Percentiles rank a stretch among this genome's conserved stretches.
phyloP scores from a whole-genome alignment of 495 filamentous ascomycete genomes.

The Xylaria bambusicola region DNA sequence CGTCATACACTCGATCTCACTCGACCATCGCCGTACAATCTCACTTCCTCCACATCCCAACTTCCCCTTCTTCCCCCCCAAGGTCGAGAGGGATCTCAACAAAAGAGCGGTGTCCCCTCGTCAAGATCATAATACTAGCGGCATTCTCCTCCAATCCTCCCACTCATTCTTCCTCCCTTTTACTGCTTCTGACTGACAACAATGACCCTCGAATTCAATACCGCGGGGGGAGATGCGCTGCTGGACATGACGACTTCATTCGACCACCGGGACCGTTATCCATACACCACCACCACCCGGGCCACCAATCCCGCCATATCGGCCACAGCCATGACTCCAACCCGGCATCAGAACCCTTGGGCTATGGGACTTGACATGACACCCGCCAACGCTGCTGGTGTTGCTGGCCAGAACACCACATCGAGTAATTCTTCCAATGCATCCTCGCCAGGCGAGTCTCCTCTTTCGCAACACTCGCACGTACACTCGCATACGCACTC shows the following conservation, averaged over 20 bases:
- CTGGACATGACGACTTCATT: constrained; percentile 55
- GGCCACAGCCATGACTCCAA: constrained; percentile 47
- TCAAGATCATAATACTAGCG: constrained; percentile 40
- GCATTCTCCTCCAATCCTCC: constrained; percentile 38
- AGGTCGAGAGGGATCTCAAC: constrained; percentile 30
- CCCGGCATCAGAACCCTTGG: constrained; percentile 46
- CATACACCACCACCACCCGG: constrained; percentile 46
- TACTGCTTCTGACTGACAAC: constrained; percentile 41
- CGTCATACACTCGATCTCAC: constrained; percentile 39
- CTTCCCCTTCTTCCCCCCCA: constrained; percentile 27
- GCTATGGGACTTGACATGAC: constrained; percentile 47
- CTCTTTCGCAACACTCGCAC: constrained; percentile 36
- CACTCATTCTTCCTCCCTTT: constrained; percentile 36
- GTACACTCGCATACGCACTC: constrained; percentile 19
- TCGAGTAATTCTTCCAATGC: constrained; percentile 42
- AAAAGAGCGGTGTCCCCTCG: constrained; percentile 44
- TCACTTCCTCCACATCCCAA: constrained; percentile 37
- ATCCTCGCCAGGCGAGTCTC: constrained; percentile 49
- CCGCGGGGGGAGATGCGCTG: constrained; percentile 52
- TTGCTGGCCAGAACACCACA: constrained; percentile 37
- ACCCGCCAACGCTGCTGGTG: constrained; percentile 32
- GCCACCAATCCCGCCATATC: constrained; percentile 42
- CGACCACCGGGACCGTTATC: constrained; percentile 56
- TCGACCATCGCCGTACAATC: constrained; percentile 38
- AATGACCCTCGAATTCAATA: constrained; percentile 61